Conservation (phyloP, 768 basidiomycete species). For the Suillus subluteus region DNA sequence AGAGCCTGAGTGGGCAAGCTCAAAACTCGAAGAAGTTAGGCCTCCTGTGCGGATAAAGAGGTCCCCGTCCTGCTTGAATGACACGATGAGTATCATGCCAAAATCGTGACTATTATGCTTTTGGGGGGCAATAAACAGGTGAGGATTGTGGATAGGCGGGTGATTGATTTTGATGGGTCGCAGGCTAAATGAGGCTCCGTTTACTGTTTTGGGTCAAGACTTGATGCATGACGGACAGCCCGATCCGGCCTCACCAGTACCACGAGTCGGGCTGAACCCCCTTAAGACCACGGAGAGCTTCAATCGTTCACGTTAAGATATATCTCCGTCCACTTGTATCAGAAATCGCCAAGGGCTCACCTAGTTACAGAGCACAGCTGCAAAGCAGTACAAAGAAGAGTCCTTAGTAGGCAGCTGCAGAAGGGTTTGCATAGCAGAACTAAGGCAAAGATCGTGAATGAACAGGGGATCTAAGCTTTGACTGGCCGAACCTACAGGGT, state of each 20-base stretch:
- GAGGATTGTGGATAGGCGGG: background rate
- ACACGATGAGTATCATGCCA: background rate
- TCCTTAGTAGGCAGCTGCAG: background rate
- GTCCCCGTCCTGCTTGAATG: background rate
- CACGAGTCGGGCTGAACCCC: slow-evolving; percentile 8
- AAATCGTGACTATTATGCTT: background rate
- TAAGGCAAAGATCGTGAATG: background rate
- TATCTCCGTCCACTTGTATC: background rate
- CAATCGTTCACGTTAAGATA: background rate
- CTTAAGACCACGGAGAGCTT: slow-evolving; percentile 7
- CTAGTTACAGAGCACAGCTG: background rate
- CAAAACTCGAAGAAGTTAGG: background rate
- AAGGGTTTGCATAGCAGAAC: slow-evolving; percentile 4
- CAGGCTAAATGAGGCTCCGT: background rate
- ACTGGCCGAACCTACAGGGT: background rate
- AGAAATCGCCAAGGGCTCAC: background rate
- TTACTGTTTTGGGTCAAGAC: background rate
- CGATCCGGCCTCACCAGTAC: slow-evolving; percentile 5
- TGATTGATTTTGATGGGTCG: slow-evolving; percentile 3
- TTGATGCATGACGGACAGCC: slow-evolving; percentile 2
- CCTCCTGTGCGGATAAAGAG: slow-evolving; percentile 2
- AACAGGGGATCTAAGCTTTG: background rate
- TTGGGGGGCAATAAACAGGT: background rate
- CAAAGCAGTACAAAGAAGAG: slow-evolving; percentile 6
- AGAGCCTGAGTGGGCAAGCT: background rate